Percentiles rank a stretch among this genome's conserved stretches.
phyloP scores from a whole-genome alignment of 768 basidiomycete species.

The Pisolithus microcarpus region DNA sequence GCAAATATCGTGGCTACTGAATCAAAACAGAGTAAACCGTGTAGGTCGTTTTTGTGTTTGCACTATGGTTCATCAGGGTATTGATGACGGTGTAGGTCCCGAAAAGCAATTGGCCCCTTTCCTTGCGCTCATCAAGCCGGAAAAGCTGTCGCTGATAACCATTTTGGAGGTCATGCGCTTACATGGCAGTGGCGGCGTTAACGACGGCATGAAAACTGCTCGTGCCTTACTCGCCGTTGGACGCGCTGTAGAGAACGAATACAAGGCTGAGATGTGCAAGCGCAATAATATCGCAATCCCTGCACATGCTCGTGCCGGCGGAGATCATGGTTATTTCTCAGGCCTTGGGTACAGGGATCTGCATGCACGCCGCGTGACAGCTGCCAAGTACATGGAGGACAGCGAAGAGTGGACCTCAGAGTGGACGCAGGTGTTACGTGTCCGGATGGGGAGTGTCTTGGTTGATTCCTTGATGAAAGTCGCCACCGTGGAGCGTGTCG shows the following conservation, averaged over 20 bases:
- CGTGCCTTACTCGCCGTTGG: slow-evolving; percentile 76
- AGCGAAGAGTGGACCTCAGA: slow-evolving; percentile 68
- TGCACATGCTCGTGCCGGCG: slow-evolving; percentile 17
- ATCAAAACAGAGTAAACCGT: slow-evolving; percentile 11
- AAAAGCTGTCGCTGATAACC: slow-evolving; percentile 79
- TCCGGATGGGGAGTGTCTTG: slow-evolving; percentile 75
- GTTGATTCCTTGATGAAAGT: slow-evolving; percentile 81
- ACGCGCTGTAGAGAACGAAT: slow-evolving; percentile 81
- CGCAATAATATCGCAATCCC: slow-evolving; percentile 52
- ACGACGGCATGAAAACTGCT: slow-evolving; percentile 84
- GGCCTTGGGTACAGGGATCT: slow-evolving; percentile 54
- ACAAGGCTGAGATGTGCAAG: slow-evolving; percentile 76
- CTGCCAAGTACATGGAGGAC: slow-evolving; percentile 56
- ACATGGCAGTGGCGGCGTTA: slow-evolving; percentile 67
- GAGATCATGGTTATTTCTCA: slow-evolving; percentile 44
- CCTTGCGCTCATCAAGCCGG: slow-evolving; percentile 63
- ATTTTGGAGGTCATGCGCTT: slow-evolving; percentile 86
- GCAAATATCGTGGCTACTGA: slow-evolving; percentile 36
- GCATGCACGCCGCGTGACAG: slow-evolving; percentile 57
- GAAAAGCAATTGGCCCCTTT: slow-evolving; percentile 53
- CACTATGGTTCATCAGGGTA: not conserved
- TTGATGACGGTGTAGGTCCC: slow-evolving; percentile 4
- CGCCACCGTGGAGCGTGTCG: slow-evolving; percentile 65
- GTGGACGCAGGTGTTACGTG: slow-evolving; percentile 75
- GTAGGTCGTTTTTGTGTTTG: not conserved